A percentile compares a stretch with the other conserved stretches of the same genome.
Conservation (phyloP, 495 filamentous ascomycete genomes). For the Penicillium manginii region DNA sequence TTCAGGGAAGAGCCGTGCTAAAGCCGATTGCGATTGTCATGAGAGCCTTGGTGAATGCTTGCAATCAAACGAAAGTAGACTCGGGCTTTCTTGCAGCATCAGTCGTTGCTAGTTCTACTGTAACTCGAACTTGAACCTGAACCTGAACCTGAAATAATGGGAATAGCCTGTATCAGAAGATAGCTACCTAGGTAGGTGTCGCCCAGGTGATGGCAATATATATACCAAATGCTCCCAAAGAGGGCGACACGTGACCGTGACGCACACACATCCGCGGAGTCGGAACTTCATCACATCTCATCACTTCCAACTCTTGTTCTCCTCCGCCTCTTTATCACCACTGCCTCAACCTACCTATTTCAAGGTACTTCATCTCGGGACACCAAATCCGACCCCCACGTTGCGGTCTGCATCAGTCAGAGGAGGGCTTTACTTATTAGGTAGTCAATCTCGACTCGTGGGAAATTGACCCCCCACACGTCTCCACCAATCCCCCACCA, state of each 20-base stretch:
- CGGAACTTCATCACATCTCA: too few species aligned
- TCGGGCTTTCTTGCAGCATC: too few species aligned
- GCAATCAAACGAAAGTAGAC: background rate
- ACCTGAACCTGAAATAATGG: too few species aligned
- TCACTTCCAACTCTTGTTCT: background rate
- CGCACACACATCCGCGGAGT: too few species aligned
- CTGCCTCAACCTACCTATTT: background rate
- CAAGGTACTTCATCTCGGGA: too few species aligned
- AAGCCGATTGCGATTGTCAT: slow-evolving; percentile 13
- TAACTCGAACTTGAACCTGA: too few species aligned
- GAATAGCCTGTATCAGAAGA: too few species aligned
- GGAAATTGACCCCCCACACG: slow-evolving; percentile 1
- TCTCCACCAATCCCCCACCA: slow-evolving; percentile 33
- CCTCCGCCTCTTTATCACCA: background rate
- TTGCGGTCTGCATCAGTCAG: background rate
- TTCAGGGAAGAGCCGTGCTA: slow-evolving; percentile 10
- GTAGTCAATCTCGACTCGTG: slow-evolving; percentile 12
- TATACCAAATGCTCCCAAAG: too few species aligned
- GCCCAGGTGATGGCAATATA: too few species aligned
- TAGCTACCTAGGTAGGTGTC: too few species aligned
- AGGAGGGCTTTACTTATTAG: background rate
- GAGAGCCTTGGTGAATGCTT: slow-evolving; percentile 11
- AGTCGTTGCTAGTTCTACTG: too few species aligned
- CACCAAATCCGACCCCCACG: slow-evolving; percentile 3
- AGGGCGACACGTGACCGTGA: too few species aligned